phyloP scores from a whole-genome alignment of 257 asterid species.

The Plantago major region DNA sequence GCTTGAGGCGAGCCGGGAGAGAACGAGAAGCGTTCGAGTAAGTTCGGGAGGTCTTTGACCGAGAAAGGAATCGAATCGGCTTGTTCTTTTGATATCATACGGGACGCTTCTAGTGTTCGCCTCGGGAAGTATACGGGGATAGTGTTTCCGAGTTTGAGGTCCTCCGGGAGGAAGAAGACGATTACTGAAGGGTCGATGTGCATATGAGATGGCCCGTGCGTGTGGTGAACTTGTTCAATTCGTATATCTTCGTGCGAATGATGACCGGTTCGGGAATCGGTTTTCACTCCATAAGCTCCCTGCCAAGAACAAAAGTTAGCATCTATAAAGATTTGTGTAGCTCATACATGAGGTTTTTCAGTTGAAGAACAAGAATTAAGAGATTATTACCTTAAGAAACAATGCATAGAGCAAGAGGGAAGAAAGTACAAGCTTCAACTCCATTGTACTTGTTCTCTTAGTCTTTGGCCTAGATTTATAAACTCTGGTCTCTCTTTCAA shows the following conservation, averaged over 20 bases:
- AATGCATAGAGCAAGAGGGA: conserved; percentile 32
- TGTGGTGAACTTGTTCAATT: conserved; percentile 25
- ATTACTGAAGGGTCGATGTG: conserved; percentile 50
- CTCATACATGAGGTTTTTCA: not conserved
- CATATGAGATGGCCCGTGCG: conserved; percentile 39
- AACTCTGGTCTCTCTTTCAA: too few relatives aligned
- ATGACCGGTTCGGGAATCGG: conserved; percentile 3
- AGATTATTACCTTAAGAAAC: conserved; percentile 34
- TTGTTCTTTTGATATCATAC: conserved; percentile 39
- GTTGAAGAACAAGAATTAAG: not conserved
- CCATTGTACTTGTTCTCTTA: conserved; percentile 25
- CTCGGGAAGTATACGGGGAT: conserved; percentile 54
- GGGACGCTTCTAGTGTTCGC: conserved; percentile 32
- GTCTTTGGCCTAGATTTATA: not conserved
- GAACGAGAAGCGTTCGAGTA: conserved; percentile 48
- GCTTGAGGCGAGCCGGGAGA: conserved; percentile 61
- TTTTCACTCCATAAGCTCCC: conserved; percentile 29
- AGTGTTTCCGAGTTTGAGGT: conserved; percentile 44
- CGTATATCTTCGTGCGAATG: conserved; percentile 22
- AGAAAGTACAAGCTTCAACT: conserved; percentile 25
- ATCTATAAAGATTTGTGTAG: not conserved
- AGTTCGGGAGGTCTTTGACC: conserved; percentile 30
- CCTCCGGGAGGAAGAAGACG: conserved; percentile 59
- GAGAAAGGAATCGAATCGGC: conserved; percentile 68
- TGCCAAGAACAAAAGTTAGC: conserved; percentile 21